Conservation (phyloP, 495 filamentous ascomycete genomes). For the Apiosordaria backusii region DNA sequence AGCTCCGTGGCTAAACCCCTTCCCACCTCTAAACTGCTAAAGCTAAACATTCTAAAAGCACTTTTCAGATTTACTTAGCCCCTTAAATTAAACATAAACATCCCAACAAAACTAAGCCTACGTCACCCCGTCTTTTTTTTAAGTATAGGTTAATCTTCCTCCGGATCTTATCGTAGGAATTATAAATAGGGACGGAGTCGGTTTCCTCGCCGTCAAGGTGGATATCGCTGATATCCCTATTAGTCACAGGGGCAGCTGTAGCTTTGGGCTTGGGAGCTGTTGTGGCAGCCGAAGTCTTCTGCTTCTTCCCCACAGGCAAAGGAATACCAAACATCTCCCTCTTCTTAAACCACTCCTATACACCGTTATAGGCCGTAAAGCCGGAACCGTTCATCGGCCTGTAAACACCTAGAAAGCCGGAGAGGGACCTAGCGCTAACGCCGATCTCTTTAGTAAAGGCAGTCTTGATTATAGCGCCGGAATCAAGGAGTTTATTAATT, state of each 20-base stretch:
- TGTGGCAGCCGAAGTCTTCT: slow-evolving; percentile 17
- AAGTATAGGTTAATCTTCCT: slow-evolving; percentile 53
- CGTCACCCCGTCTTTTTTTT: slow-evolving; percentile 42
- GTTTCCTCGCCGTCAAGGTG: slow-evolving; percentile 1
- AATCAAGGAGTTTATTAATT: slow-evolving; percentile 42
- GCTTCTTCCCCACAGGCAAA: slow-evolving; percentile 35
- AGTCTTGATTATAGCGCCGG: slow-evolving; percentile 46
- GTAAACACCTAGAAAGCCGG: slow-evolving; percentile 36
- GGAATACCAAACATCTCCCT: slow-evolving; percentile 30
- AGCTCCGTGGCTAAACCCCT: slow-evolving; percentile 44
- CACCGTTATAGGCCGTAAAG: slow-evolving; percentile 26
- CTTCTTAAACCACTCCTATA: slow-evolving; percentile 36
- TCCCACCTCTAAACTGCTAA: slow-evolving; percentile 46
- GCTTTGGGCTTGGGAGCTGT: too few relatives aligned
- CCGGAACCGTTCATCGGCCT: slow-evolving; percentile 32
- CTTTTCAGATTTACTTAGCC: slow-evolving; percentile 15
- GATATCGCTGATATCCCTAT: slow-evolving; percentile 8
- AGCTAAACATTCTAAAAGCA: slow-evolving; percentile 35
- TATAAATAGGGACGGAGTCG: slow-evolving; percentile 45
- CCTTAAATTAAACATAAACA: slow-evolving; percentile 34
- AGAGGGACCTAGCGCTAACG: slow-evolving; percentile 32
- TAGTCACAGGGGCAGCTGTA: neutral
- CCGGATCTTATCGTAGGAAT: slow-evolving; percentile 56
- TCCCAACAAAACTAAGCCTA: slow-evolving; percentile 52
- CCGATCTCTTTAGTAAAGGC: slow-evolving; percentile 43